A percentile compares a stretch with the other conserved stretches of the same genome.
These are phyloP conservation scores for Venturia pyrina DNA, from an alignment of 2,329 filamentous ascomycete species.

Conservation along the genomic window DNA sequence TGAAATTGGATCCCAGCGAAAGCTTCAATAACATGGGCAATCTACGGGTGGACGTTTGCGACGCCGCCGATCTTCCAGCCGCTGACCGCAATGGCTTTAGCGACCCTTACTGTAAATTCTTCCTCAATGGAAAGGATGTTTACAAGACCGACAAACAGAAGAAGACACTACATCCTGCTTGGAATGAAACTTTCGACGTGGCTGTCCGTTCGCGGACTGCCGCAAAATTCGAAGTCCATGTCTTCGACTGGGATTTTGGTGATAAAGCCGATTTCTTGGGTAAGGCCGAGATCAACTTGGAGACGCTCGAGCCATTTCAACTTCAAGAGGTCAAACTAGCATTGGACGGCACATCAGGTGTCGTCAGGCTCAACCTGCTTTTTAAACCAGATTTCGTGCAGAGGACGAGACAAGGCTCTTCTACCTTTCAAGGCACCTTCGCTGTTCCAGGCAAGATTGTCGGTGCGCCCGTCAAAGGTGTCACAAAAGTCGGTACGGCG, in stretches of 20 bases:
- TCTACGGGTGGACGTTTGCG: slow-evolving; percentile 84
- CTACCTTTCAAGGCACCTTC: slow-evolving; percentile 88
- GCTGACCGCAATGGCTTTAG: slow-evolving; percentile 95
- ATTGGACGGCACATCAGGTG: slow-evolving; percentile 71
- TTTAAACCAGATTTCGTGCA: slow-evolving; percentile 92
- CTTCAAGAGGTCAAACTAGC: slow-evolving; percentile 63
- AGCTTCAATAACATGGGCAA: slow-evolving; percentile 99
- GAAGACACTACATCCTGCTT: slow-evolving; percentile 88
- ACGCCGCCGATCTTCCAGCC: slow-evolving; percentile 77
- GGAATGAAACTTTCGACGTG: slow-evolving; percentile 94
- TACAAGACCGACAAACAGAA: slow-evolving; percentile 95
- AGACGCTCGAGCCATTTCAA: slow-evolving; percentile 74
- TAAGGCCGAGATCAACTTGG: slow-evolving; percentile 62
- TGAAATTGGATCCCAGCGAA: slow-evolving; percentile 87
- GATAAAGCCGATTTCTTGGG: slow-evolving; percentile 92
- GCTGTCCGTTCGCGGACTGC: slow-evolving; percentile 73
- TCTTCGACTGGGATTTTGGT: slow-evolving; percentile 95
- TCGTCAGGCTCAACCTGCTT: slow-evolving; percentile 69
- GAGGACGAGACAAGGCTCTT: slow-evolving; percentile 76
- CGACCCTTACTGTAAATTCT: slow-evolving; percentile 93
- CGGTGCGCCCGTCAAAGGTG: slow-evolving; percentile 89
- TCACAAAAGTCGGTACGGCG: slow-evolving; percentile 61
- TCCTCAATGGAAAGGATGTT: slow-evolving; percentile 77
- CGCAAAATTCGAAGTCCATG: slow-evolving; percentile 70
- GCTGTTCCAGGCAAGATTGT: slow-evolving; percentile 80